Evolutionary conservation across 192 early-diverging fungal genomes (phyloP), one percentile per base, ranked within the genome.

Genomic region (Dispira parvispora): DNA sequence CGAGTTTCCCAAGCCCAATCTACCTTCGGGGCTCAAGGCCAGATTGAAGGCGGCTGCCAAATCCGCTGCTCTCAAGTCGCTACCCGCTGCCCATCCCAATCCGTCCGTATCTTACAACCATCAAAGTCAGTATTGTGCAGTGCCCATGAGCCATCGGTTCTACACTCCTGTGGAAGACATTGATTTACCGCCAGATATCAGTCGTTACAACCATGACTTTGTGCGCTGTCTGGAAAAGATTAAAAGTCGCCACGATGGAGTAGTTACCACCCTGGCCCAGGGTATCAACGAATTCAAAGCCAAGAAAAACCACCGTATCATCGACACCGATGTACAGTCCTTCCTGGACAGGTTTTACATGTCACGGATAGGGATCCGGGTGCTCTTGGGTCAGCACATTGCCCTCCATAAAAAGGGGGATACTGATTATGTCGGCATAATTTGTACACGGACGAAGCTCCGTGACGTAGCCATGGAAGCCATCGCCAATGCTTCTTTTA

Each of bases 341-440:
- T 97, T 97, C 64, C 71, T 97, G 63, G 92, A 94, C 74, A 83
- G 90, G 43, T 97, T 97, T 76, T 94, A 97, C 74, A 87, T 94
- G 83, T 91, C 89, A 27, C 88, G 94, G 57, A 97, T 97, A 64
- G 94, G 94, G n/a, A 95, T 98, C 69, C 86, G 94, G 55, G 92
- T 95, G 89, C 79, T 98, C 55, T 92, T 98, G 80, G 81, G 87
- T 56, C 85, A 90, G 66, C 88, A 90, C 64, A 79, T 84, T 47
- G 81, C 85, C 64, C 69, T 88, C 25, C 73, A 78, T 52, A 79
- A 74, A 32, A 83, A 80, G 11, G 68, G 71, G n/a, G 74, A 79
- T 62, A 67, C 72, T 42, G 82, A 89, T 69, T 93, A 90, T 63
- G 92, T 94, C 0, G 94, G 94, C 45, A 89, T 98, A 57, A 95